phyloP scores from a whole-genome alignment of 179 eudicot genomes.

The Pouteria campechiana region DNA sequence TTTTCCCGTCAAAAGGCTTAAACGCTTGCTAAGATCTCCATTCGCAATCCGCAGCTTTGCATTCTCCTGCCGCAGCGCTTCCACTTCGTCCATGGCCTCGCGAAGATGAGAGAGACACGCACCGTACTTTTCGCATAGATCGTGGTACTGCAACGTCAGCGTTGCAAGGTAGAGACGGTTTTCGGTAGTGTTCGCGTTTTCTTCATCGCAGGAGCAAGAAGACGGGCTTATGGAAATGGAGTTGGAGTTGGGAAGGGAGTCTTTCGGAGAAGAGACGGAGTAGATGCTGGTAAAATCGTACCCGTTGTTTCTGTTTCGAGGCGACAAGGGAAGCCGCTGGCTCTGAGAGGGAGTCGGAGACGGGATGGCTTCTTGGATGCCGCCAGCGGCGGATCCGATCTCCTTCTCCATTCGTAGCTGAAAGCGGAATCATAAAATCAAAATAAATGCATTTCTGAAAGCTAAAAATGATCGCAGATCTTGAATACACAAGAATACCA shows the following conservation, averaged over 20 bases:
- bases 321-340: too few relatives aligned
- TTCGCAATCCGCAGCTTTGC: conserved; percentile 45
- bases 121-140: conserved; percentile 48
- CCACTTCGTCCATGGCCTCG: conserved; percentile 39
- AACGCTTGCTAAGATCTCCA: conserved; percentile 34
- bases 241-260: conserved; percentile 3
- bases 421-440: too few relatives aligned
- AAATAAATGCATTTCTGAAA: too few relatives aligned
- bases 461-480: too few relatives aligned
- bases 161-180: conserved; percentile 35
- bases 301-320: background rate
- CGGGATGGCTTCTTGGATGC: background rate
- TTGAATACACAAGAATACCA: too few relatives aligned
- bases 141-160: conserved; percentile 51
- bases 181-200: conserved; percentile 8
- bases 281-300: background rate
- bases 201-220: conserved; percentile 16
- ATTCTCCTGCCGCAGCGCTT: conserved; percentile 48
- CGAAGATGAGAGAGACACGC: conserved; percentile 39
- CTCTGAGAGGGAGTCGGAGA: background rate
- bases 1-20: conserved; percentile 30
- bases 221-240: conserved; percentile 16
- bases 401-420: conserved; percentile 1
- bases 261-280: conserved; percentile 1
- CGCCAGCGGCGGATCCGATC: conserved; percentile 1